Evolutionary conservation across 73 alveolate species (phyloP).

Genomic region (Tetrahymena borealis): DNA sequence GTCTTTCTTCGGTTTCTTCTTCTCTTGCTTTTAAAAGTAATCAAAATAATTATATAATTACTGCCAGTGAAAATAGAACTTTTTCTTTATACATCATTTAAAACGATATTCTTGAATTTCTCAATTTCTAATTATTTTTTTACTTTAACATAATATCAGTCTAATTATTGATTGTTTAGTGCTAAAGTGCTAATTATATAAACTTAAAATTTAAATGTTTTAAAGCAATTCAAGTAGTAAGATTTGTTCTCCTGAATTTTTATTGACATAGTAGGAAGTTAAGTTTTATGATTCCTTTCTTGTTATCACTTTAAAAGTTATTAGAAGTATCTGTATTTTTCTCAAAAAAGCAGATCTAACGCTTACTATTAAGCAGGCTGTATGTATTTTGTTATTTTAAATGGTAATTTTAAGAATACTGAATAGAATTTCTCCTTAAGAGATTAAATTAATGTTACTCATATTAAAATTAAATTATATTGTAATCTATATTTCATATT

Average conservation of each 20-base stretch:
- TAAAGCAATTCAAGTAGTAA: not conserved
- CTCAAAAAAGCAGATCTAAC: too few relatives aligned
- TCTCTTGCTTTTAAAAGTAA: not conserved
- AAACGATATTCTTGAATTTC: not conserved
- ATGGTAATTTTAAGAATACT: not conserved
- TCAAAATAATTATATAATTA: not conserved
- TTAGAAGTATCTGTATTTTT: too few relatives aligned
- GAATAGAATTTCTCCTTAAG: too few relatives aligned
- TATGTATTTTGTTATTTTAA: not conserved
- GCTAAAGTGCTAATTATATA: not conserved
- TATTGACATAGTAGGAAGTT: too few relatives aligned
- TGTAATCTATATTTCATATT: not conserved
- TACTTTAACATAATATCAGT: not conserved
- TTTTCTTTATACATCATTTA: not conserved
- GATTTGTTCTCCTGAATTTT: not conserved
- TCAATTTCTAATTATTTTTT: not conserved
- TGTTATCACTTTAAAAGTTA: too few relatives aligned
- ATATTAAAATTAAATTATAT: too few relatives aligned
- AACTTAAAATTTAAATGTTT: not conserved
- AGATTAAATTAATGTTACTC: too few relatives aligned
- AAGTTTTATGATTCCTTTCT: too few relatives aligned
- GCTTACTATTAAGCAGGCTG: too few relatives aligned
- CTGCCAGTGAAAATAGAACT: not conserved
- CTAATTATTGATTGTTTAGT: not conserved
- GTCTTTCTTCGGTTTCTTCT: not conserved